Percentiles rank a stretch among this genome's conserved stretches.
Conservation (phyloP, 1,284 basidiomycete genomes). For the Pyrrhoderma noxium region DNA sequence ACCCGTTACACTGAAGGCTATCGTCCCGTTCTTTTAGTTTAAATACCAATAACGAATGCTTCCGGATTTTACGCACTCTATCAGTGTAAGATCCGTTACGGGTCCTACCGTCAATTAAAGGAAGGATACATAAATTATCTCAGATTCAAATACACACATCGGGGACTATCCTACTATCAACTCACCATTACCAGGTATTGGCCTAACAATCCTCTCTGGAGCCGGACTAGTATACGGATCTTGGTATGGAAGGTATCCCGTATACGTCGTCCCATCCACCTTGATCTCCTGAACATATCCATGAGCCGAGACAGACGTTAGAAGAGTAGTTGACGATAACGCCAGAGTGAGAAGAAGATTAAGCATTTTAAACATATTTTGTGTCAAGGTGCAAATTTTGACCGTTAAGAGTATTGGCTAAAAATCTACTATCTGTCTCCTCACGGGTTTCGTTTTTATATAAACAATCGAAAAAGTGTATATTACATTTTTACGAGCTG, state of each 20-base stretch:
- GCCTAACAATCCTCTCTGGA: slow-evolving; percentile 40
- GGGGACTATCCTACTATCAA: no score
- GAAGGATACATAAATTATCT: neutral
- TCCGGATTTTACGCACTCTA: slow-evolving; percentile 23
- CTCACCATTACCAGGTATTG: slow-evolving; percentile 40
- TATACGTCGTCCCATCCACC: slow-evolving; percentile 26
- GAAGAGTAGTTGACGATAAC: neutral
- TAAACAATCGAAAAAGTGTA: no score
- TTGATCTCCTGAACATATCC: slow-evolving; percentile 33
- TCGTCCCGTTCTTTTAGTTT: neutral
- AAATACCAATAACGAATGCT: neutral
- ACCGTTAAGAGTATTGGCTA: no score
- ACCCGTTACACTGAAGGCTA: slow-evolving; percentile 39
- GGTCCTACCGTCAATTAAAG: slow-evolving; percentile 18
- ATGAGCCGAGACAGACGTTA: slow-evolving; percentile 22
- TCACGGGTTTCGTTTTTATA: no score
- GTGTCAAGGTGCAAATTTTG: no score
- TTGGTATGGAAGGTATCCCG: slow-evolving; percentile 31
- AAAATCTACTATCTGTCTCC: no score
- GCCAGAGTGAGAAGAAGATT: neutral
- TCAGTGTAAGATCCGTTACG: slow-evolving; percentile 26
- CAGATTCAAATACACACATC: neutral
- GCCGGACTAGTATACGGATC: slow-evolving; percentile 32
- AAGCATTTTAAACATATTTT: no score
- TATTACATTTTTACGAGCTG: no score